Conservation (phyloP, 208 protist genomes). For the Leishmania gerbilli region DNA sequence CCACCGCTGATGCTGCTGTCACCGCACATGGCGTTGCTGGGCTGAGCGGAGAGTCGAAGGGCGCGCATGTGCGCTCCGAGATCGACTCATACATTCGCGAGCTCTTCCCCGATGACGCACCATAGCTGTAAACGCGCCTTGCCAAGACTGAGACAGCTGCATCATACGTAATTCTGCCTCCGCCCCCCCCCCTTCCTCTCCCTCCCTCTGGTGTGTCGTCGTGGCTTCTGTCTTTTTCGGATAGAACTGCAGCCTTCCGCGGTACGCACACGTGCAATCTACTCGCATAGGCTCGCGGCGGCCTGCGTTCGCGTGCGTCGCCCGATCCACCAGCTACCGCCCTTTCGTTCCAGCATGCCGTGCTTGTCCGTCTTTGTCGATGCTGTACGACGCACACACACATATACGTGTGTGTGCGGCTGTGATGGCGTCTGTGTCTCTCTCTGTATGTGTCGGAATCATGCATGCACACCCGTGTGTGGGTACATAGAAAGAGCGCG, state of each 20-base stretch:
- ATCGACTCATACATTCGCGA: slow-evolving; percentile 24
- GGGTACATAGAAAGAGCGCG: background rate
- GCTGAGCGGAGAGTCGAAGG: background rate
- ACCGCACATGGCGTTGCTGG: background rate
- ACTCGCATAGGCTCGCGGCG: no score
- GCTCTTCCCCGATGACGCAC: slow-evolving; percentile 17
- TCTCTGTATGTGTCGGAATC: background rate
- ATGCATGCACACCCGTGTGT: background rate
- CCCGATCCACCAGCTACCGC: no score
- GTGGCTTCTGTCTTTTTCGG: background rate
- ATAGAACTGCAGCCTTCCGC: no score
- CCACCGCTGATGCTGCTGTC: background rate
- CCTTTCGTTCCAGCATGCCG: no score
- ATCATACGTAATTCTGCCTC: background rate
- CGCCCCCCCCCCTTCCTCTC: background rate
- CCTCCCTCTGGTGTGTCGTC: background rate
- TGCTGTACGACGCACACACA: no score
- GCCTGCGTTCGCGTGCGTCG: no score
- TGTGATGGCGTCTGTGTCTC: background rate
- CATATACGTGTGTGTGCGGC: no score
- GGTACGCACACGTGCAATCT: no score
- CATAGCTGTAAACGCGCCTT: background rate
- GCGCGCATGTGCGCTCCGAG: slow-evolving; percentile 7
- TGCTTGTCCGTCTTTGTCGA: no score
- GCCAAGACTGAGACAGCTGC: background rate